Evolutionary conservation across 768 basidiomycete species (phyloP).

Genomic region (Leucogyrophana mollusca): DNA sequence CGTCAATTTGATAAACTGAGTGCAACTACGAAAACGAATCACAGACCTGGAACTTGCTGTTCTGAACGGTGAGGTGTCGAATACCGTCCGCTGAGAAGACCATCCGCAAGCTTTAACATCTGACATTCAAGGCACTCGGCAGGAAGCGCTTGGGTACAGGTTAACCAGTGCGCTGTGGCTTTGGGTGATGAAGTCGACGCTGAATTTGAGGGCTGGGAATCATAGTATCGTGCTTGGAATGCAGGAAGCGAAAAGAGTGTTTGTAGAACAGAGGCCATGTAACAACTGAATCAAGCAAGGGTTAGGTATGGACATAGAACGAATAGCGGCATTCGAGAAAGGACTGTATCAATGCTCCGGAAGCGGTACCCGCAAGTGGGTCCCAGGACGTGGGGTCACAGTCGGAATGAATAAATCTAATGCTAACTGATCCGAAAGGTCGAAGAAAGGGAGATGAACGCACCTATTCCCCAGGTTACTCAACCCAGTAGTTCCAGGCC

Average conservation of each 20-base stretch:
- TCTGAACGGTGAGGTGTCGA: conserved; percentile 54
- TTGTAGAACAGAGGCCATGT: conserved; percentile 95
- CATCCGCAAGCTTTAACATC: conserved; percentile 89
- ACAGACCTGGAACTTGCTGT: conserved; percentile 6
- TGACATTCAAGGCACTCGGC: conserved; percentile 94
- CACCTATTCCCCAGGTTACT: conserved; percentile 91
- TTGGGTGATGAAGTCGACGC: conserved; percentile 20
- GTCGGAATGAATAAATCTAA: too few relatives aligned
- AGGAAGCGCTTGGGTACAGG: conserved; percentile 67
- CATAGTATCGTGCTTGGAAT: conserved; percentile 73
- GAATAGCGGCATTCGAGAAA: background rate
- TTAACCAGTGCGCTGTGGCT: conserved; percentile 50
- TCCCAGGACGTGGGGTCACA: too few relatives aligned
- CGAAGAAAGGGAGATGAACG: conserved; percentile 8
- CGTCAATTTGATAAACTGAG: too few relatives aligned
- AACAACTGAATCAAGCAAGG: conserved; percentile 61
- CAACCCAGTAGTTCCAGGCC: conserved; percentile 85
- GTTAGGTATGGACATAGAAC: background rate
- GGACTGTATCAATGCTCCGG: too few relatives aligned
- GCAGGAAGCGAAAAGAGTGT: conserved; percentile 75
- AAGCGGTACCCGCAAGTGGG: too few relatives aligned
- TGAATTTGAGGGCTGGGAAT: conserved; percentile 14
- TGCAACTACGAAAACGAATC: background rate
- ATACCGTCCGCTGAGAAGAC: conserved; percentile 90
- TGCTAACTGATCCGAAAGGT: background rate